Conservation (phyloP, 805 yeast genomes). For the Pichia paraexigua region DNA sequence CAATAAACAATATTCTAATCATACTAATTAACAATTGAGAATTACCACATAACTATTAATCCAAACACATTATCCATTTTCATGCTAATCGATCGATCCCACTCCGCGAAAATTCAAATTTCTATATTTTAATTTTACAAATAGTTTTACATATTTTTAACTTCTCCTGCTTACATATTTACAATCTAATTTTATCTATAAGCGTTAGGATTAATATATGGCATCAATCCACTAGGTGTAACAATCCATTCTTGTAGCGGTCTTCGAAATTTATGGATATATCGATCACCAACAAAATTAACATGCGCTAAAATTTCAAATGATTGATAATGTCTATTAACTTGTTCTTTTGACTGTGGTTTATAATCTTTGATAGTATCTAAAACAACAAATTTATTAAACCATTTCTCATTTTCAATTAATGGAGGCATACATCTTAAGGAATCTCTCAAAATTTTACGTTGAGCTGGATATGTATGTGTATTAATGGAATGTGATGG, state of each 20-base stretch:
- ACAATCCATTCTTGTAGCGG: slow-evolving; percentile 29
- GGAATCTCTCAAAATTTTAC: slow-evolving; percentile 26
- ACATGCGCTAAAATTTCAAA: slow-evolving; percentile 10
- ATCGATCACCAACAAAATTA: slow-evolving; percentile 5
- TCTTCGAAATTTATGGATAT: slow-evolving; percentile 13
- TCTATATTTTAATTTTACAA: too few relatives aligned
- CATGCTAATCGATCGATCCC: not conserved
- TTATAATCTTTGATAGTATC: slow-evolving; percentile 12
- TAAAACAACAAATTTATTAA: slow-evolving; percentile 24
- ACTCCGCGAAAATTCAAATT: not conserved
- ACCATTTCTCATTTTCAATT: slow-evolving; percentile 29
- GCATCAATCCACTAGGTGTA: slow-evolving; percentile 26
- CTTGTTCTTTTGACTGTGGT: slow-evolving; percentile 7
- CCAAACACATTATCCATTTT: too few relatives aligned
- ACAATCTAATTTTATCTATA: not conserved
- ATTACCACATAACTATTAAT: too few relatives aligned
- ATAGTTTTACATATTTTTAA: not conserved
- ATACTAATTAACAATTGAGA: too few relatives aligned
- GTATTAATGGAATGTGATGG: not conserved
- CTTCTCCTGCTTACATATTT: not conserved
- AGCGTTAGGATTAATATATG: slow-evolving; percentile 16
- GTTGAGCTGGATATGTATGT: slow-evolving; percentile 16
- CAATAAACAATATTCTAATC: too few relatives aligned
- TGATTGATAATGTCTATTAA: slow-evolving; percentile 7
- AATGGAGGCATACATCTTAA: slow-evolving; percentile 29